Percentiles rank a stretch among this genome's conserved stretches.
phyloP scores from a whole-genome alignment of 306 rosid species.

The Castanea crenata region DNA sequence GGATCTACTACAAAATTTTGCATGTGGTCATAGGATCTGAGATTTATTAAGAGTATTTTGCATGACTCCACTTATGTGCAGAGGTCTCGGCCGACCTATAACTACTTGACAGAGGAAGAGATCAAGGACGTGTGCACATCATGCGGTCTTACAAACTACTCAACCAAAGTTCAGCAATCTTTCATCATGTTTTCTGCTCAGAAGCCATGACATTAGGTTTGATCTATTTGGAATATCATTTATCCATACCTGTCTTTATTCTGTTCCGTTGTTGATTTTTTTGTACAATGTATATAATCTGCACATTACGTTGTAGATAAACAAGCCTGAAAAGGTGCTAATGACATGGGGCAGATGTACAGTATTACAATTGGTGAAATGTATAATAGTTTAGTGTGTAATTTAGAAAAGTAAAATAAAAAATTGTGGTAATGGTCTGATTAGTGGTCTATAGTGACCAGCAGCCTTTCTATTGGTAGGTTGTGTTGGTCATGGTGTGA shows the following conservation, averaged over 20 bases:
- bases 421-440: slow-evolving; percentile 7
- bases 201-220: slow-evolving; percentile 48
- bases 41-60: neutral
- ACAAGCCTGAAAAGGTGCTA: slow-evolving; percentile 22
- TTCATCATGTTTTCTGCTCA: slow-evolving; percentile 83
- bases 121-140: slow-evolving; percentile 70
- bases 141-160: slow-evolving; percentile 77
- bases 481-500: slow-evolving; percentile 11
- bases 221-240: slow-evolving; percentile 27
- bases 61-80: slow-evolving; percentile 23
- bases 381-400: slow-evolving; percentile 10
- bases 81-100: slow-evolving; percentile 46
- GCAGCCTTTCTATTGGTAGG: slow-evolving; percentile 6
- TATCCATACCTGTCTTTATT: slow-evolving; percentile 17
- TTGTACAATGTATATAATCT: slow-evolving; percentile 22
- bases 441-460: slow-evolving; percentile 1
- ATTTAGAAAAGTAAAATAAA: neutral
- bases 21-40: neutral
- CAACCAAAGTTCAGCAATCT: slow-evolving; percentile 60
- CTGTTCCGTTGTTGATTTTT: slow-evolving; percentile 2
- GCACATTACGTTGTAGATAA: slow-evolving; percentile 23
- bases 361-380: slow-evolving; percentile 19
- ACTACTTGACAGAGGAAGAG: slow-evolving; percentile 58
- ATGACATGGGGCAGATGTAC: slow-evolving; percentile 26
- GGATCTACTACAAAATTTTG: no score